Conservation (phyloP, 1,284 basidiomycete genomes). For the Marasmius tenuissimus region DNA sequence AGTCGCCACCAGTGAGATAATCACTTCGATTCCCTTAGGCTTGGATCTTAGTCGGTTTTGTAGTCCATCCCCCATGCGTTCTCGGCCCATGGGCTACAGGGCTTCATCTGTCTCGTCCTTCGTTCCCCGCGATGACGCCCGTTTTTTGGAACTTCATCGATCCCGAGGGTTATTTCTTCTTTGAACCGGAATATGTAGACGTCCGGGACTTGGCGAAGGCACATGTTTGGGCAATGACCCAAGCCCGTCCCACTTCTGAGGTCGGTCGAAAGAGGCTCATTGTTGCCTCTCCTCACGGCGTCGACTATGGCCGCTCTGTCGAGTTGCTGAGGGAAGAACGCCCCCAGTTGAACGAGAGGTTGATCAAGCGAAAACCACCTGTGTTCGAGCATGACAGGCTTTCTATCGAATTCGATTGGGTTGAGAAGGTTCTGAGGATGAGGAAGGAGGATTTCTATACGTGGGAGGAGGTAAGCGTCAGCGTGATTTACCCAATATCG, state of each 20-base stretch:
- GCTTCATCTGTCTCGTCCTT: constrained; percentile 5
- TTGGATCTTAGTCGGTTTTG: background rate
- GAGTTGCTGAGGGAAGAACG: constrained; percentile 7
- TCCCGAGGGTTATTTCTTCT: constrained; percentile 6
- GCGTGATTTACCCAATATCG: background rate
- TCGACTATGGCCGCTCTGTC: constrained; percentile 8
- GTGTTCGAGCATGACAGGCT: background rate
- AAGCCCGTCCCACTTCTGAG: constrained; percentile 7
- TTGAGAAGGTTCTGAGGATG: constrained; percentile 12
- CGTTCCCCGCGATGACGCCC: constrained; percentile 6
- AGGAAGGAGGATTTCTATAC: constrained; percentile 4
- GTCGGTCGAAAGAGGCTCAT: constrained; percentile 15
- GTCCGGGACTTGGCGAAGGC: constrained; percentile 17
- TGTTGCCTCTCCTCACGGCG: constrained; percentile 11
- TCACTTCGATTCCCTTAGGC: background rate
- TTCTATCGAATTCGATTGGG: constrained; percentile 7
- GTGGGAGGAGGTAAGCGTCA: constrained; percentile 1
- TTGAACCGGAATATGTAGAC: constrained; percentile 10
- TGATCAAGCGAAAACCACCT: constrained; percentile 8
- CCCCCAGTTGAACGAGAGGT: constrained; percentile 13
- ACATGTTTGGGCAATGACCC: constrained; percentile 13
- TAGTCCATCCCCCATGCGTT: constrained; percentile 10
- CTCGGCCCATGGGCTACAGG: constrained; percentile 8
- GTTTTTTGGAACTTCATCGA: constrained; percentile 8
- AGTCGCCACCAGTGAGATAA: constrained; percentile 13